Evolutionary conservation across 495 filamentous ascomycete species (phyloP).

Genomic region (Tetracladium setigerum): DNA sequence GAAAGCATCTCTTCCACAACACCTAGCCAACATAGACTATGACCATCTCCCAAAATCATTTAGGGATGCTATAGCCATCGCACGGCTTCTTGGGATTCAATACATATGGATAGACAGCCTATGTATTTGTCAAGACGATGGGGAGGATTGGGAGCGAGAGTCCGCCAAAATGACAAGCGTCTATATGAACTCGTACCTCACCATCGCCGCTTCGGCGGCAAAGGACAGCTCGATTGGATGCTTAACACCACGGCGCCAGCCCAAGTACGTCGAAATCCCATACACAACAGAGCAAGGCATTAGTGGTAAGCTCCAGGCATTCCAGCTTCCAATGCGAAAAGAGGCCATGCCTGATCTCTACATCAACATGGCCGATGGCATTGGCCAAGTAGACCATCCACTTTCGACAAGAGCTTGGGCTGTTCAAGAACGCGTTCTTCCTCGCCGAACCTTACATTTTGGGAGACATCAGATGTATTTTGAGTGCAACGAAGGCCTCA

Average conservation of each 20-base stretch:
- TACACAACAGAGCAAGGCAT: background rate
- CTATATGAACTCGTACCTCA: slow-evolving; percentile 1
- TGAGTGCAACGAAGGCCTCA: slow-evolving; percentile 9
- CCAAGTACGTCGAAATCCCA: background rate
- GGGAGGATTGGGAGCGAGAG: slow-evolving; percentile 19
- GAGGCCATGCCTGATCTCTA: background rate
- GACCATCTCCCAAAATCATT: slow-evolving; percentile 12
- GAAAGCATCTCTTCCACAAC: background rate
- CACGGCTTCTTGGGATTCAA: slow-evolving; percentile 2
- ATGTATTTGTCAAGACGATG: slow-evolving; percentile 23
- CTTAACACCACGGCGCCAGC: background rate
- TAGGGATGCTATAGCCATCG: slow-evolving; percentile 15
- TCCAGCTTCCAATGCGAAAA: no score
- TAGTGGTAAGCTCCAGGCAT: background rate
- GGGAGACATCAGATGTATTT: slow-evolving; percentile 11
- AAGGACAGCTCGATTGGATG: background rate
- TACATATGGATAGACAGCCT: slow-evolving; percentile 25
- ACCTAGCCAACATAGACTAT: background rate
- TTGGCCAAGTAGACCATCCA: background rate
- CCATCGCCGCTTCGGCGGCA: slow-evolving; percentile 1
- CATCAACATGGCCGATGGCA: background rate
- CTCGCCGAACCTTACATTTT: slow-evolving; percentile 10
- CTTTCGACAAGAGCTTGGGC: slow-evolving; percentile 14
- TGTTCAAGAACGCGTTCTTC: slow-evolving; percentile 17
- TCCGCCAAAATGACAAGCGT: slow-evolving; percentile 15